Evolutionary conservation across 1,139 yeast genomes (phyloP).

Genomic region (Sugiyamaella japonica): DNA sequence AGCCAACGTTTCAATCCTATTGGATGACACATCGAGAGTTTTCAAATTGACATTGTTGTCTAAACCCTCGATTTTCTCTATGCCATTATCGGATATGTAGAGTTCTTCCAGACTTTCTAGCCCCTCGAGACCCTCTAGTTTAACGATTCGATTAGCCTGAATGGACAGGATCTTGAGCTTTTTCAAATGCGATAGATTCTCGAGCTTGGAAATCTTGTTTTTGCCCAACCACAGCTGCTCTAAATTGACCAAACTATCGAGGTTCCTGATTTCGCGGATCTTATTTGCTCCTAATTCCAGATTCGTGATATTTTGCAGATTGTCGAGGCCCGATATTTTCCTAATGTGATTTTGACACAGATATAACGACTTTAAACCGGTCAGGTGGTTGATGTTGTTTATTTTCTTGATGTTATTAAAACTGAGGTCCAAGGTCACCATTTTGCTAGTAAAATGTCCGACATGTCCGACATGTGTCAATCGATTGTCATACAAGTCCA

Average conservation of each 20-base stretch:
- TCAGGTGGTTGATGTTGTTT: conserved; percentile 69
- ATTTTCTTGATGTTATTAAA: conserved; percentile 89
- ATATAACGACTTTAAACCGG: conserved; percentile 64
- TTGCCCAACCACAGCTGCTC: conserved; percentile 93
- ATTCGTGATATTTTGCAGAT: conserved; percentile 59
- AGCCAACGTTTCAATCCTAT: conserved; percentile 60
- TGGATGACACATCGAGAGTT: conserved; percentile 80
- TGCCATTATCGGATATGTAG: conserved; percentile 84
- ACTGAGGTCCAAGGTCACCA: conserved; percentile 73
- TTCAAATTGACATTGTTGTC: conserved; percentile 67
- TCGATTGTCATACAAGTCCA: conserved; percentile 90
- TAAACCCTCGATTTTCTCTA: conserved; percentile 72
- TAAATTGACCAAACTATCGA: conserved; percentile 55
- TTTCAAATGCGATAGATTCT: conserved; percentile 60
- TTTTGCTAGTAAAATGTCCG: conserved; percentile 52
- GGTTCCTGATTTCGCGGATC: conserved; percentile 60
- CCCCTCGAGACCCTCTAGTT: conserved; percentile 77
- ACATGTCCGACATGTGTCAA: conserved; percentile 81
- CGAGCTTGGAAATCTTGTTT: conserved; percentile 66
- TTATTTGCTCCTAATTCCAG: conserved; percentile 92
- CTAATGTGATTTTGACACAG: conserved; percentile 87
- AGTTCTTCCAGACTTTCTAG: conserved; percentile 76
- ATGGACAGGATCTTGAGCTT: conserved; percentile 79
- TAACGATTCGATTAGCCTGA: conserved; percentile 79
- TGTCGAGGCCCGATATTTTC: conserved; percentile 66